Evolutionary conservation across 306 rosid genomes (phyloP).

Genomic region (Hylodesmum podocarpum): DNA sequence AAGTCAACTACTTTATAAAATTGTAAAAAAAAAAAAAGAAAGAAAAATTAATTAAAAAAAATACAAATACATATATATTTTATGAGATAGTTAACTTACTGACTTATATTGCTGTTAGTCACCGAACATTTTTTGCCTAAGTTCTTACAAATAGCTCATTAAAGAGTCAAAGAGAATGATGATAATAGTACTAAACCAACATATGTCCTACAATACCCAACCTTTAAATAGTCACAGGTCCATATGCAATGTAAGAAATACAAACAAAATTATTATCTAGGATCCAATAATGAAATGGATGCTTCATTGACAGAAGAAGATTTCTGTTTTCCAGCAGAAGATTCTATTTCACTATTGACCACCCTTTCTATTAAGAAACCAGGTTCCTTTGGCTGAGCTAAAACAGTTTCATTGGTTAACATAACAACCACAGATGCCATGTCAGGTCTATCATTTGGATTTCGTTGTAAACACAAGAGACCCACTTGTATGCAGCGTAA

Average conservation of each 20-base stretch:
- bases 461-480: slow-evolving; percentile 28
- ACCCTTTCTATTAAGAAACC: neutral
- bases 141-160: too few relatives aligned
- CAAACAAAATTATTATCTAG: neutral
- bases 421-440: slow-evolving; percentile 19
- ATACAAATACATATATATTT: too few relatives aligned
- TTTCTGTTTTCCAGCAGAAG: neutral
- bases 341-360: neutral
- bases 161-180: too few relatives aligned
- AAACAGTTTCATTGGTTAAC: slow-evolving; percentile 12
- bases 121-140: too few relatives aligned
- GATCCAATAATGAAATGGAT: neutral
- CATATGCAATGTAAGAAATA: neutral
- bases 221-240: neutral
- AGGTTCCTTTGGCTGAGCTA: slow-evolving; percentile 20
- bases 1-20: too few relatives aligned
- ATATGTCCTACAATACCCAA: too few relatives aligned
- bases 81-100: too few relatives aligned
- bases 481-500: slow-evolving; percentile 28
- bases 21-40: too few relatives aligned
- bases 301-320: slow-evolving; percentile 12
- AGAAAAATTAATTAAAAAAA: too few relatives aligned
- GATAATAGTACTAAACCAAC: too few relatives aligned
- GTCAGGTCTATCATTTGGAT: slow-evolving; percentile 13
- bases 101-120: too few relatives aligned